Evolutionary conservation across 805 yeast species (phyloP).

Genomic region (Isabelozyma rhagii): DNA sequence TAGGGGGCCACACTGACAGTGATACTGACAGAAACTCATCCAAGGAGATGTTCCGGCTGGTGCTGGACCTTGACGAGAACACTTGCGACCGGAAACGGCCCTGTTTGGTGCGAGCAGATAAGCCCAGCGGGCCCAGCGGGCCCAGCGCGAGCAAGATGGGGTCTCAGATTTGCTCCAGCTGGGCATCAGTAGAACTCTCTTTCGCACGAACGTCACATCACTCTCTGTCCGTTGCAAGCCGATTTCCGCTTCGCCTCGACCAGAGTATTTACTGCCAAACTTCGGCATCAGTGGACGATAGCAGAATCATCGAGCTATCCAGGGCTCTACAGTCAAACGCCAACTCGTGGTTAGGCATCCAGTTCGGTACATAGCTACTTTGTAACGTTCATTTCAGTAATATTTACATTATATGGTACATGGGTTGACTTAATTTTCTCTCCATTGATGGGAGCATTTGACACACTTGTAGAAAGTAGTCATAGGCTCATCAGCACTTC

Average conservation of each 20-base stretch:
- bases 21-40: neutral
- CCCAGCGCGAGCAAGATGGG: neutral
- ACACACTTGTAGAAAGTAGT: constrained; percentile 96
- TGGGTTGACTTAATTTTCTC: constrained; percentile 65
- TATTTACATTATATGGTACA: neutral
- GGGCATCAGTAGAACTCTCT: neutral
- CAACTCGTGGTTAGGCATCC: constrained; percentile 9
- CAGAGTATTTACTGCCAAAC: neutral
- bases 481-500: constrained; percentile 99
- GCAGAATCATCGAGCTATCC: neutral
- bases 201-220: neutral
- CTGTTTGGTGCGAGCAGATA: neutral
- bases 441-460: constrained; percentile 92
- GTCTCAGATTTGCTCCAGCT: neutral
- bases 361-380: neutral
- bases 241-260: neutral
- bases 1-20: neutral
- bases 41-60: neutral
- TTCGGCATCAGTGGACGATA: neutral
- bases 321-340: constrained; percentile 6
- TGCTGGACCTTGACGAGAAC: neutral
- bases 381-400: too few species aligned
- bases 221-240: neutral
- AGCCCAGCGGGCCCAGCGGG: neutral
- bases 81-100: neutral